phyloP scores from a whole-genome alignment of 164 flowering plant genomes.

The Vitis rupestris region DNA sequence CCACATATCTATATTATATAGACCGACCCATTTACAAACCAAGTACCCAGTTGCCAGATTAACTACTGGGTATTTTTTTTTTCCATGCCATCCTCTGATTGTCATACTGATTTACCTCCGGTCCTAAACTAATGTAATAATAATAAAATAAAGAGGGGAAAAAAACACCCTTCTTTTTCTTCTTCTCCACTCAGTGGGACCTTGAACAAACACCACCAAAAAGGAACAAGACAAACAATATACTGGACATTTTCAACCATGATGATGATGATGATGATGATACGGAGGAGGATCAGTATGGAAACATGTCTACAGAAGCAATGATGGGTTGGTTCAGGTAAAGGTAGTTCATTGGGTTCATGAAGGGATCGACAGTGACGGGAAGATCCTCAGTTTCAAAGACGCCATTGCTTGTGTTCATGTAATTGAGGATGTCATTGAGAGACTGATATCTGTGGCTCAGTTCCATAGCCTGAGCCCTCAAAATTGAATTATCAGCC shows the following conservation, averaged over 20 bases:
- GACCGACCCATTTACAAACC: background rate
- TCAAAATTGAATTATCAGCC: slow-evolving; percentile 62
- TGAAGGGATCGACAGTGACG: slow-evolving; percentile 15
- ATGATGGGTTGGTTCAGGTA: slow-evolving; percentile 49
- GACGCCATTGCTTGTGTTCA: slow-evolving; percentile 28
- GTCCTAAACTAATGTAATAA: background rate
- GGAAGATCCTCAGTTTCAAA: slow-evolving; percentile 13
- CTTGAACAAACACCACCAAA: background rate
- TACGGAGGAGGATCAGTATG: slow-evolving; percentile 21
- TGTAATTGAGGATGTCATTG: slow-evolving; percentile 50
- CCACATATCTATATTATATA: background rate
- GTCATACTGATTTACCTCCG: background rate
- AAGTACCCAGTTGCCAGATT: background rate
- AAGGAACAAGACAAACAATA: background rate
- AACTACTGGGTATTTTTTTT: background rate
- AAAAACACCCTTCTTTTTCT: background rate
- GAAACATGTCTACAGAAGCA: slow-evolving; percentile 50
- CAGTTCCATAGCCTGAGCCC: slow-evolving; percentile 69
- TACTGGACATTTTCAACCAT: background rate
- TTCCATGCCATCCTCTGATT: background rate
- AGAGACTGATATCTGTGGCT: slow-evolving; percentile 63
- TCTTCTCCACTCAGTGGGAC: slow-evolving; percentile 9
- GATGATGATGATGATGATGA: slow-evolving; percentile 5
- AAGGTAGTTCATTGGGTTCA: slow-evolving; percentile 37
- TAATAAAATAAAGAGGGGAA: too few relatives aligned